Evolutionary conservation across 345 rosid genomes (phyloP), one percentile per base, ranked within the genome.

Genomic region (Aethionema arabicum): DNA sequence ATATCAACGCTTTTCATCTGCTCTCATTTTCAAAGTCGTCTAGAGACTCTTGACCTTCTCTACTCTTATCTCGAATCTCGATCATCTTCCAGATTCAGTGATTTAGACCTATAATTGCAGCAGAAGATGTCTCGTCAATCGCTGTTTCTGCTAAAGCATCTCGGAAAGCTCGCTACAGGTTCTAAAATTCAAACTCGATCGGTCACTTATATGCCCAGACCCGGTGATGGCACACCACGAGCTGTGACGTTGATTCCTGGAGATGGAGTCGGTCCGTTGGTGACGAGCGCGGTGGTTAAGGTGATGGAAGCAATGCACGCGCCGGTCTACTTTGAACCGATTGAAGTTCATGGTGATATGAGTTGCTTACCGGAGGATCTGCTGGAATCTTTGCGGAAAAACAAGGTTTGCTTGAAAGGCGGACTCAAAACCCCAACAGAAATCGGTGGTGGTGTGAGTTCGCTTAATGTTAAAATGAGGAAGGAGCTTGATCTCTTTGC

Each of bases 301-400:
- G 97, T 93, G 51, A 93, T 90, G 97, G 80, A 80, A 50, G 96
- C 97, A 67, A 87, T 92, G 93, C 97, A 89, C 83, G 95, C 98
- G 0, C 98, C 98, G 14, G 80, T 92, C 0, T 87, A 80, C 77
- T 87, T 93, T 69, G 96, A 92, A 78, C 71, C 78, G 47, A 87
- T 80, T 59, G 91, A 81, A 16, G 87, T 85, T 39, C 91, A 82
- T 72, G 97, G 99, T 8, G 91, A 90, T 77, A 90, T 93, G 99
- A 84, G 78, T 46, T 65, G 72, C 46, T 88, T 87, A 9, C 99
- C 97, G 3, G 66, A 67, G 32, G 90, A 86, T 66, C 90, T 90
- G 69, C 58, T 93, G n/a, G 90, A 90, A n/a, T 93, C 99, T 71
- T 87, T 93, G n/a, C 77, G 61, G 91, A 84, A 80, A 86, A 93